Evolutionary conservation across 2,329 filamentous ascomycete genomes (phyloP).

Genomic region (Aspergillus fumigatus): DNA sequence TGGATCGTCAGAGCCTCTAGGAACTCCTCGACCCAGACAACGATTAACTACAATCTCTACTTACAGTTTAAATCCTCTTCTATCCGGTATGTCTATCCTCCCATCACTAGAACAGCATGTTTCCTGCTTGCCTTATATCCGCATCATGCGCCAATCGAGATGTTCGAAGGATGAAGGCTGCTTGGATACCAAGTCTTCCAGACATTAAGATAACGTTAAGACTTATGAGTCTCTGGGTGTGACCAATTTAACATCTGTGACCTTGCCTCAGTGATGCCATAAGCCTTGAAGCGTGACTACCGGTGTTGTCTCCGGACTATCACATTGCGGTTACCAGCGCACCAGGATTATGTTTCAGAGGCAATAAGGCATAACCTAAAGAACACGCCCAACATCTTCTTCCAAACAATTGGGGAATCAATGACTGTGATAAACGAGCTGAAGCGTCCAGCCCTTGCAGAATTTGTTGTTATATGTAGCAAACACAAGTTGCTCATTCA

Average conservation of each 20-base stretch:
- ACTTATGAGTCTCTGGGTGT: neutral
- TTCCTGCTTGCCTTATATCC: too few species aligned
- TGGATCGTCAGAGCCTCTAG: too few species aligned
- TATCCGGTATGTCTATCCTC: too few species aligned
- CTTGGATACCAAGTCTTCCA: neutral
- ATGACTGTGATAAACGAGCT: slow-evolving; percentile 16
- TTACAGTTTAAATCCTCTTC: too few species aligned
- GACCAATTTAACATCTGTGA: slow-evolving; percentile 15
- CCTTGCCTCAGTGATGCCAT: slow-evolving; percentile 13
- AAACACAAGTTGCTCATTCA: neutral
- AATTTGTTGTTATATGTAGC: too few species aligned
- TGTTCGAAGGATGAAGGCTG: neutral
- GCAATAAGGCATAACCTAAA: slow-evolving; percentile 11
- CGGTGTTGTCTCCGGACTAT: slow-evolving; percentile 14
- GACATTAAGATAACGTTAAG: slow-evolving; percentile 4
- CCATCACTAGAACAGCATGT: too few species aligned
- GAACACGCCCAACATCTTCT: slow-evolving; percentile 7
- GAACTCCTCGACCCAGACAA: too few species aligned
- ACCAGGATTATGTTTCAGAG: slow-evolving; percentile 13
- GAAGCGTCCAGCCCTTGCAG: neutral
- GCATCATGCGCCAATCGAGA: neutral
- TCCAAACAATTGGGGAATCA: slow-evolving; percentile 21
- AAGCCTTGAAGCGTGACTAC: slow-evolving; percentile 16
- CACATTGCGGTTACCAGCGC: slow-evolving; percentile 13
- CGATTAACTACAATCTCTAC: too few species aligned